These are phyloP conservation scores for Raffaelea arxii DNA, from an alignment of 2,329 filamentous ascomycete genomes.

Conservation along the genomic window DNA sequence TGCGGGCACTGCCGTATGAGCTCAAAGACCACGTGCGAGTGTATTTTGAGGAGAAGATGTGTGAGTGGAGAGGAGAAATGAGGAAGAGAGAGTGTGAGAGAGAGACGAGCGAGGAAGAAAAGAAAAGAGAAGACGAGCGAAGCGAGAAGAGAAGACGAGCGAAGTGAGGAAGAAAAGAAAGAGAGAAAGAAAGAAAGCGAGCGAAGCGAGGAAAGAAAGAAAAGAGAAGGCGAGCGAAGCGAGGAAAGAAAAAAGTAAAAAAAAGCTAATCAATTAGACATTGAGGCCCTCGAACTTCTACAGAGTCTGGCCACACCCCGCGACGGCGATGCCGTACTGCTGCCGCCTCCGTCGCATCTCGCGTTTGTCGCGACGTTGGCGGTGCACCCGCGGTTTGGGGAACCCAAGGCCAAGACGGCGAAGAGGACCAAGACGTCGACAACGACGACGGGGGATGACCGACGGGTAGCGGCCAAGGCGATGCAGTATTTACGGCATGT, in stretches of 20 bases:
- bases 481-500: constrained; percentile 62
- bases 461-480: constrained; percentile 55
- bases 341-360: constrained; percentile 65
- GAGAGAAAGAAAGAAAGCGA: no score
- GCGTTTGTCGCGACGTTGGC: constrained; percentile 70
- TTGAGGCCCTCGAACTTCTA: constrained; percentile 15
- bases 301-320: constrained; percentile 46
- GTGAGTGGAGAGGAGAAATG: constrained; percentile 12
- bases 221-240: no score
- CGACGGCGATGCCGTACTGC: no score
- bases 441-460: constrained; percentile 41
- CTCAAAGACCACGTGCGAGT: constrained; percentile 58
- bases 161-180: not conserved
- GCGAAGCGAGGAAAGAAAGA: no score
- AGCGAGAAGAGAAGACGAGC: no score
- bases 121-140: no score
- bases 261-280: no score
- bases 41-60: constrained; percentile 64
- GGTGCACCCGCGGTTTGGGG: constrained; percentile 69
- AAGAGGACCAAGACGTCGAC: no score
- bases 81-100: no score
- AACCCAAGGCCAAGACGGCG: constrained; percentile 53
- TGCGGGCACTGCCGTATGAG: constrained; percentile 49
- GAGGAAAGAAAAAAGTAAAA: no score
- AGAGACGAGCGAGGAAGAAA: no score